These are phyloP conservation scores for Termitomyces sp. DNA, from an alignment of 768 basidiomycete species.

Conservation along the genomic window DNA sequence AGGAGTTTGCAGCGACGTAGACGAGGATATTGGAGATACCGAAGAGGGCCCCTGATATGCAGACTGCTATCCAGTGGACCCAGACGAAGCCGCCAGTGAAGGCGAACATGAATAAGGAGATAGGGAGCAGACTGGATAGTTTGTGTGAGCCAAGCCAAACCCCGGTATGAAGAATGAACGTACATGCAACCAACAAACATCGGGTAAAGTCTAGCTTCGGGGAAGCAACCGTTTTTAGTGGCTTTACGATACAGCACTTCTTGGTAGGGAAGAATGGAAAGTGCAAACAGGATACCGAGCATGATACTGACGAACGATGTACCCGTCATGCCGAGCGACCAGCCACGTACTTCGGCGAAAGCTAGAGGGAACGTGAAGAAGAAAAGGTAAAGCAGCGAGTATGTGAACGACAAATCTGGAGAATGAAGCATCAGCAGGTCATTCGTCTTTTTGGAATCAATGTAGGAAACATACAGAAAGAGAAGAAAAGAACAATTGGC, in stretches of 20 bases:
- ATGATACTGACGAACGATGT: constrained; percentile 43
- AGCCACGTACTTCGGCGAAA: constrained; percentile 35
- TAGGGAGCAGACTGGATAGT: constrained; percentile 26
- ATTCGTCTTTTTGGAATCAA: too few relatives aligned
- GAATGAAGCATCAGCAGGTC: not conserved
- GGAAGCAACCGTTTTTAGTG: constrained; percentile 33
- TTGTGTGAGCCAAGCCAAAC: not conserved
- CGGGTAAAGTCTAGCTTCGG: constrained; percentile 39
- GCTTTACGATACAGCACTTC: constrained; percentile 29
- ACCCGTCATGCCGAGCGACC: constrained; percentile 35
- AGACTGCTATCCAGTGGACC: constrained; percentile 35
- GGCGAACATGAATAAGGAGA: constrained; percentile 41
- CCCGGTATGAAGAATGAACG: constrained; percentile 6
- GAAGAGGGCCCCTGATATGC: constrained; percentile 34
- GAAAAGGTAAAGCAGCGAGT: constrained; percentile 38
- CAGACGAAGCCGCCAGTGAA: constrained; percentile 36
- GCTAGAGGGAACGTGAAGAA: constrained; percentile 44
- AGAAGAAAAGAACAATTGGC: constrained; percentile 13
- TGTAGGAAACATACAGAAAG: too few relatives aligned
- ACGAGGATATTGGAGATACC: constrained; percentile 39
- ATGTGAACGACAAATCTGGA: constrained; percentile 40
- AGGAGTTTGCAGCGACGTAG: constrained; percentile 41
- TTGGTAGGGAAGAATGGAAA: constrained; percentile 28
- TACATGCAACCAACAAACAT: constrained; percentile 38
- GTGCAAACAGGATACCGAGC: constrained; percentile 31